Evolutionary conservation across 495 filamentous ascomycete species (phyloP), one percentile per base, ranked within the genome.

Genomic region (Penicillium angulare): DNA sequence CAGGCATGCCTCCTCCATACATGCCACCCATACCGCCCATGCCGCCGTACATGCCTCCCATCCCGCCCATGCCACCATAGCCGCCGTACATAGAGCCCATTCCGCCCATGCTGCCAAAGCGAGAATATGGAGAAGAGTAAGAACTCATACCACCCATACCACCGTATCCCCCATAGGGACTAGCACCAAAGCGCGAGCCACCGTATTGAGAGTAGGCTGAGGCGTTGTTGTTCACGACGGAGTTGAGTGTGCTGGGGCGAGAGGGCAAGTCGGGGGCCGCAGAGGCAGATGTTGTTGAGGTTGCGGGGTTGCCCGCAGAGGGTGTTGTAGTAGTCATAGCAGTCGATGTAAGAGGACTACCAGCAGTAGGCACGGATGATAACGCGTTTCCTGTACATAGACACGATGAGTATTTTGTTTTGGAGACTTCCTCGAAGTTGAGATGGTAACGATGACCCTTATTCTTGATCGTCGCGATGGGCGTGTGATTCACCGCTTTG

Each of bases 211-310:
- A 88, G 68, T 93, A 93, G 40, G 85, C 87, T 1, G 88, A 83
- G 15, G 91, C 89, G 43, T 88, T 96, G 47, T 83, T 83, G 60
- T 91, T 92, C 36, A 90, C 88, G 47, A 91, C 79, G 1, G 88
- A 76, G 53, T 83, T 85, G 26, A 96, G 77, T 18, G 86, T 80
- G 48, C 85, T 82, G 1, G 93, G 92, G 55, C 88, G 81, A 46
- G 84, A 81, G 17, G 93, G 93, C 16, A 97, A 78, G n/a, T 85
- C 73, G 18, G 91, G 92, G 8, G 81, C 78, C 48, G 75, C 62
- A 17, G 77, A 62, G 16, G 79, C 53, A 48, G 73, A 64, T 43
- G 74, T 43, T n/a, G n/a, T n/a, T n/a, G n/a, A n/a, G 22, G 80
- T 63, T 35, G 79, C 59, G 48, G 78, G 68, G 27, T 76, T 59